Percentiles rank a stretch among this genome's conserved stretches.
phyloP scores from a whole-genome alignment of 805 yeast species.

The Henningerozyma blattae region DNA sequence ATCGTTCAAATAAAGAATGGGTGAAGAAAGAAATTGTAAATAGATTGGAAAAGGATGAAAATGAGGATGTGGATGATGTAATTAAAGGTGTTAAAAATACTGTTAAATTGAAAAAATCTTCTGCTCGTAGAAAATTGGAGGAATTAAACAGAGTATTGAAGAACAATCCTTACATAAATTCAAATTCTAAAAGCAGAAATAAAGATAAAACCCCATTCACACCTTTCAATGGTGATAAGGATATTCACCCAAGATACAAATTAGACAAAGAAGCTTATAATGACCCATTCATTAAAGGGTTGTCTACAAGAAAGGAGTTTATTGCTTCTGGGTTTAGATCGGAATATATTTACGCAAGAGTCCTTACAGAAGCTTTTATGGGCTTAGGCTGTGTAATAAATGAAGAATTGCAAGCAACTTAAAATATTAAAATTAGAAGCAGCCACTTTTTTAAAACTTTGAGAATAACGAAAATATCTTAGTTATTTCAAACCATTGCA shows the following conservation, averaged over 20 bases:
- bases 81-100: conserved; percentile 41
- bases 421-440: background rate
- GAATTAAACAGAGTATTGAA: conserved; percentile 28
- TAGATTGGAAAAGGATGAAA: conserved; percentile 28
- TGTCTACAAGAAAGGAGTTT: conserved; percentile 47
- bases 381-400: conserved; percentile 78
- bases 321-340: conserved; percentile 80
- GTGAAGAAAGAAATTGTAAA: conserved; percentile 47
- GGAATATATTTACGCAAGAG: conserved; percentile 56
- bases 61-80: conserved; percentile 30
- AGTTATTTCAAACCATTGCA: background rate
- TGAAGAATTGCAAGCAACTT: conserved; percentile 31
- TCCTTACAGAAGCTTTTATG: conserved; percentile 78
- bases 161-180: conserved; percentile 24
- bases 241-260: conserved; percentile 38
- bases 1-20: conserved; percentile 38
- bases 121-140: conserved; percentile 44
- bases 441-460: background rate
- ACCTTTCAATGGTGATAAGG: conserved; percentile 87
- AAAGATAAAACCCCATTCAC: conserved; percentile 59
- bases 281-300: conserved; percentile 51
- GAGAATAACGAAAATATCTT: background rate
- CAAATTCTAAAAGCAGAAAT: conserved; percentile 9
- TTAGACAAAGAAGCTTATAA: conserved; percentile 33
- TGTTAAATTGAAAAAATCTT: conserved; percentile 45